These are phyloP conservation scores for Dothistroma pini DNA, from an alignment of 2,329 filamentous ascomycete genomes.

Conservation along the genomic window DNA sequence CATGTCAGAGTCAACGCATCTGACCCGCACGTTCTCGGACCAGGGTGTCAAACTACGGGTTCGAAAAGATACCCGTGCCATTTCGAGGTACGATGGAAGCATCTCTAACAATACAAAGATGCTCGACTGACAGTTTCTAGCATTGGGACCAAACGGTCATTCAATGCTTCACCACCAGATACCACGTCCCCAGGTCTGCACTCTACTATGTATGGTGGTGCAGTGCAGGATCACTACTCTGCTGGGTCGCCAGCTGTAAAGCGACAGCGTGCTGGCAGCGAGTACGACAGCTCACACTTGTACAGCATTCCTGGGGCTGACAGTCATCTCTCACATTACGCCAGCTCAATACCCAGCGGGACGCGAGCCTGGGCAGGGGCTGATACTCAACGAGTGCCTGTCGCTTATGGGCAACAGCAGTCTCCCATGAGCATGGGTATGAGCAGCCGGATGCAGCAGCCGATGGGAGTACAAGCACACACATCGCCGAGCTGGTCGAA, in stretches of 20 bases:
- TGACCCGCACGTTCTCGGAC: conserved; percentile 80
- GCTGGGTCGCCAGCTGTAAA: conserved; percentile 21
- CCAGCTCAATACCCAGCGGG: conserved; percentile 15
- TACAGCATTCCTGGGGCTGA: conserved; percentile 17
- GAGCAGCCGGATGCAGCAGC: conserved; percentile 12
- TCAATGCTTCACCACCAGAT: conserved; percentile 20
- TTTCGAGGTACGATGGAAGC: conserved; percentile 14
- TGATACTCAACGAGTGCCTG: conserved; percentile 15
- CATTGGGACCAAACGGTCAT: conserved; percentile 20
- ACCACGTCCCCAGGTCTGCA: conserved; percentile 19
- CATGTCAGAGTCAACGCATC: conserved; percentile 73
- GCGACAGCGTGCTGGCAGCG: conserved; percentile 26
- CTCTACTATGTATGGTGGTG: conserved; percentile 16
- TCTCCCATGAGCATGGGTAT: conserved; percentile 13
- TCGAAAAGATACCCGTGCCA: conserved; percentile 69
- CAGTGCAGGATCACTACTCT: conserved; percentile 21
- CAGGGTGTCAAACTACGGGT: conserved; percentile 80
- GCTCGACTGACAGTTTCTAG: conserved; percentile 10
- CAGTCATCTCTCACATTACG: conserved; percentile 13
- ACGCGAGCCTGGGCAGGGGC: conserved; percentile 13
- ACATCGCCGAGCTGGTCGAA: conserved; percentile 15
- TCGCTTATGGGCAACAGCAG: conserved; percentile 17
- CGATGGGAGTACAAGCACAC: conserved; percentile 10
- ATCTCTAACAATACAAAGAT: background rate
- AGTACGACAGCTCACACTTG: conserved; percentile 24